Evolutionary conservation across 768 basidiomycete species (phyloP).

Genomic region (Tylopilus plumbeoviolaceoides): DNA sequence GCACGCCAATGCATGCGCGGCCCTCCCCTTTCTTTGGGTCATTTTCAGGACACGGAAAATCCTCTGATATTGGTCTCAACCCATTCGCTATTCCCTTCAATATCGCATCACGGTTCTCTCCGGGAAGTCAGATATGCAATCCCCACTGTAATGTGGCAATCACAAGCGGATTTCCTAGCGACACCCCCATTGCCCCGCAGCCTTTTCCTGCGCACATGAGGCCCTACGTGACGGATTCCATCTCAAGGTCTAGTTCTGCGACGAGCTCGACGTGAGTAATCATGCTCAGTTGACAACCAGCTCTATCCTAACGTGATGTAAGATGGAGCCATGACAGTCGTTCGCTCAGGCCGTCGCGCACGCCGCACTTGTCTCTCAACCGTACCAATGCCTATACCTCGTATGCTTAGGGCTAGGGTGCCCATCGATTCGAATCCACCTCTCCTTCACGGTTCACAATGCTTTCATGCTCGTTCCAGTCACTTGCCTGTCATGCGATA

Average conservation of each 20-base stretch:
- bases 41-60: constrained; percentile 10
- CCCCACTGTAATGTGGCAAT: constrained; percentile 2
- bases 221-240: constrained; percentile 17
- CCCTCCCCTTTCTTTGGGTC: constrained; percentile 7
- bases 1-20: constrained; percentile 1
- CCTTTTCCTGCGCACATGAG: constrained; percentile 15
- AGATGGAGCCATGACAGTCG: constrained; percentile 31
- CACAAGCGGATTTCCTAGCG: constrained; percentile 17
- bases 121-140: constrained; percentile 4
- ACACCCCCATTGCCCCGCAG: constrained; percentile 25
- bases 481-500: constrained; percentile 15
- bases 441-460: constrained; percentile 6
- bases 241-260: constrained; percentile 32
- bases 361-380: constrained; percentile 11
- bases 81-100: constrained; percentile 32
- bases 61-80: constrained; percentile 26
- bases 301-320: constrained; percentile 6
- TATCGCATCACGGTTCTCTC: constrained; percentile 12
- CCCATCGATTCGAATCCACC: not conserved
- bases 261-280: constrained; percentile 31
- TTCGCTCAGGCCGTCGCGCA: constrained; percentile 13
- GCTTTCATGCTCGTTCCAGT: constrained; percentile 17
- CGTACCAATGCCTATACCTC: constrained; percentile 18
- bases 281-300: not conserved
- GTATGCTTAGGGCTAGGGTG: constrained; percentile 17